Evolutionary conservation across 73 alveolate genomes (phyloP).

Genomic region (Paramecium tetraurelia): DNA sequence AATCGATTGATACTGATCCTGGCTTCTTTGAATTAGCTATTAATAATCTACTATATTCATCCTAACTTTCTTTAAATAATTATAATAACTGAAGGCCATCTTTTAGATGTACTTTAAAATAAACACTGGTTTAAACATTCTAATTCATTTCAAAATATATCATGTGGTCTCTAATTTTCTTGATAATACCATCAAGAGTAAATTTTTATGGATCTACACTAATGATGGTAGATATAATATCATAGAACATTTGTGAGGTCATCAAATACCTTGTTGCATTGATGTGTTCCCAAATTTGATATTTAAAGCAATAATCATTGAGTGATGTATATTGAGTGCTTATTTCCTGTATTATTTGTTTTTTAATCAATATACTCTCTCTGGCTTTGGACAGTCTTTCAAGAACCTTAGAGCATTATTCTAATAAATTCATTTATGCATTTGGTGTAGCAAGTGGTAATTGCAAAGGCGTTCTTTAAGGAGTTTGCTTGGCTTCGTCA

Average conservation of each 20-base stretch:
- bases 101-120: background rate
- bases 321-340: background rate
- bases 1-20: conserved; percentile 14
- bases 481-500: background rate
- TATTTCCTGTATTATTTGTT: background rate
- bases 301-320: background rate
- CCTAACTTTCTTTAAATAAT: background rate
- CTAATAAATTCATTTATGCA: background rate
- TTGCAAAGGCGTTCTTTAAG: background rate
- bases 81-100: background rate
- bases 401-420: background rate
- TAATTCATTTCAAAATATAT: conserved; percentile 39
- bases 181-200: background rate
- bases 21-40: background rate
- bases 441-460: background rate
- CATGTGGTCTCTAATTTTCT: conserved; percentile 6
- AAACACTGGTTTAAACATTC: background rate
- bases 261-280: conserved; percentile 32
- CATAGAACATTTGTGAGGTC: background rate
- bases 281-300: conserved; percentile 47
- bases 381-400: background rate
- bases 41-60: background rate
- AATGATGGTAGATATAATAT: background rate
- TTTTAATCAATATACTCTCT: conserved; percentile 15
- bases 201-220: background rate